Evolutionary conservation across 176 grass and related monocot genomes (phyloP).

Genomic region (Zea mays): DNA sequence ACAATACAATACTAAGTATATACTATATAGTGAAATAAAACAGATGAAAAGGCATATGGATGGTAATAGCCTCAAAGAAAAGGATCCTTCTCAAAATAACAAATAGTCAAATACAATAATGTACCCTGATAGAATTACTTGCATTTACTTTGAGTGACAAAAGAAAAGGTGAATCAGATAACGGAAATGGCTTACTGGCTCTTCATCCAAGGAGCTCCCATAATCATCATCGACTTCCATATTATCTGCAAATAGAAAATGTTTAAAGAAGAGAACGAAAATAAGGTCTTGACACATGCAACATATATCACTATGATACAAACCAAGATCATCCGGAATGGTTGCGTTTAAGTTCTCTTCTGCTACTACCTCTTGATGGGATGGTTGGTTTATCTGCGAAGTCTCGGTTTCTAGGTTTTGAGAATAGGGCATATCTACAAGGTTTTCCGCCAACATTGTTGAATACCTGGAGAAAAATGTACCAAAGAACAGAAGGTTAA

Average conservation of each 20-base stretch:
- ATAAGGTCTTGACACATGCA: constrained; percentile 23
- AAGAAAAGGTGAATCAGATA: constrained; percentile 7
- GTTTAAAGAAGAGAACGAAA: constrained; percentile 21
- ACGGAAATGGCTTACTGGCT: constrained; percentile 56
- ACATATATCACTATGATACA: constrained; percentile 31
- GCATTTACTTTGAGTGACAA: neutral
- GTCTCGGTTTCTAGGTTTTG: constrained; percentile 45
- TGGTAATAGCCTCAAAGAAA: neutral
- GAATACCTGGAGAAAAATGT: constrained; percentile 67
- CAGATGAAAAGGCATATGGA: constrained; percentile 4
- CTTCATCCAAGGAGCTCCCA: constrained; percentile 65
- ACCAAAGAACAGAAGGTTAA: constrained; percentile 37
- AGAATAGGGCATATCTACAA: constrained; percentile 59
- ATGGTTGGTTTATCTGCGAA: constrained; percentile 46
- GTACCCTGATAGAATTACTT: constrained; percentile 12
- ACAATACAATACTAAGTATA: constrained; percentile 8
- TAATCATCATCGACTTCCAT: constrained; percentile 73
- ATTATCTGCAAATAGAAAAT: constrained; percentile 49
- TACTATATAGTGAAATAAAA: neutral
- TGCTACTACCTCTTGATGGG: constrained; percentile 42
- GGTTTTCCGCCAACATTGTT: constrained; percentile 99
- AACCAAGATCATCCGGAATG: constrained; percentile 48
- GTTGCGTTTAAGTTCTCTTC: constrained; percentile 38
- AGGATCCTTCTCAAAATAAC: neutral
- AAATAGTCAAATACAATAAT: neutral